These are phyloP conservation scores for Monosporascus sp. DNA, from an alignment of 2,329 filamentous ascomycete species.

Conservation along the genomic window DNA sequence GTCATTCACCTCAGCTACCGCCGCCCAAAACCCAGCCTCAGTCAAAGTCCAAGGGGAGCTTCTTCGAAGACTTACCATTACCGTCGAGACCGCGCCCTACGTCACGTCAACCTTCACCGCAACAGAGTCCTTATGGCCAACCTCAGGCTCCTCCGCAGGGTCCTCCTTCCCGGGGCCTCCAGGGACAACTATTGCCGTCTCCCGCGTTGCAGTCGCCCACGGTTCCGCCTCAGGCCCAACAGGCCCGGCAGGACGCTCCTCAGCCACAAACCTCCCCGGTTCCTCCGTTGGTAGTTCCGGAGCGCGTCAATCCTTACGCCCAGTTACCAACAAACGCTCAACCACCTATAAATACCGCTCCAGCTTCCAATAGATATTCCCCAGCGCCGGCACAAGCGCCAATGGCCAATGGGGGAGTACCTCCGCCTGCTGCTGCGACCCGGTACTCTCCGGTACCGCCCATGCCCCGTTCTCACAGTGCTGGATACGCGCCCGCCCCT, in stretches of 20 bases:
- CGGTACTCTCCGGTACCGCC: slow-evolving; percentile 52
- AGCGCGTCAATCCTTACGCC: slow-evolving; percentile 50
- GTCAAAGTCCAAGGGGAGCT: slow-evolving; percentile 46
- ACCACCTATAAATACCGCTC: slow-evolving; percentile 28
- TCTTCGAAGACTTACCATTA: slow-evolving; percentile 74
- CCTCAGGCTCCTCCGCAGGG: slow-evolving; percentile 27
- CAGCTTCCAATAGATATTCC: slow-evolving; percentile 50
- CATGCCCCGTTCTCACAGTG: slow-evolving; percentile 31
- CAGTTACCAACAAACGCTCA: slow-evolving; percentile 32
- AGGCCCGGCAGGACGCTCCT: slow-evolving; percentile 8
- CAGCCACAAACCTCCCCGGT: slow-evolving; percentile 23
- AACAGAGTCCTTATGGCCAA: slow-evolving; percentile 29
- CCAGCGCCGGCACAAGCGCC: slow-evolving; percentile 45
- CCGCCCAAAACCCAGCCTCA: slow-evolving; percentile 23
- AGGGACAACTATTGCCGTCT: slow-evolving; percentile 10
- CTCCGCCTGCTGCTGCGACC: slow-evolving; percentile 34
- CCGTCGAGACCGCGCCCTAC: slow-evolving; percentile 56
- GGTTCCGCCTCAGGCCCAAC: slow-evolving; percentile 6
- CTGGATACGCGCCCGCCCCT: slow-evolving; percentile 32
- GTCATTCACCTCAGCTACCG: slow-evolving; percentile 28
- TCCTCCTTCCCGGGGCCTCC: slow-evolving; percentile 19
- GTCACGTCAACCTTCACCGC: slow-evolving; percentile 43
- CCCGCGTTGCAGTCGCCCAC: slow-evolving; percentile 7
- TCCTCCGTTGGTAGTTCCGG: slow-evolving; percentile 46
- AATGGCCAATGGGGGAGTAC: slow-evolving; percentile 32